Percentiles rank a stretch among this genome's conserved stretches.
phyloP scores from a whole-genome alignment of 768 basidiomycete species.

The Suillus lakei region DNA sequence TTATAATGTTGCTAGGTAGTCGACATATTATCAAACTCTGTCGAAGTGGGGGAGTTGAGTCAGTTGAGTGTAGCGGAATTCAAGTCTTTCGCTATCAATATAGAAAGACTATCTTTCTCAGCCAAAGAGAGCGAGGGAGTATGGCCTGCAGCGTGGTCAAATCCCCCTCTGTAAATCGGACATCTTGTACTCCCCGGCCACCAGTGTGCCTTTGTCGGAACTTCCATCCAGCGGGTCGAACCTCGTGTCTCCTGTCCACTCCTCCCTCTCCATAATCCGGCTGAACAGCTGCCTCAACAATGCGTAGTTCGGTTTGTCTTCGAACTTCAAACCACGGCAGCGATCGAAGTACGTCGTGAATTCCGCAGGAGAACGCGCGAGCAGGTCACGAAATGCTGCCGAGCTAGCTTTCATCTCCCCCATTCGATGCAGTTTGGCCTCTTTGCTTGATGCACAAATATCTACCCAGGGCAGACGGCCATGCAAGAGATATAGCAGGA shows the following conservation, averaged over 20 bases:
- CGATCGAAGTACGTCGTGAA: constrained; percentile 22
- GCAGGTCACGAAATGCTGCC: background rate
- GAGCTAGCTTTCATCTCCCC: constrained; percentile 20
- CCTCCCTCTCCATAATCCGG: background rate
- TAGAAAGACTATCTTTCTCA: no score
- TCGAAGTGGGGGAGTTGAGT: no score
- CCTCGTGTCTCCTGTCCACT: background rate
- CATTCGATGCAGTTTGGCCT: constrained; percentile 10
- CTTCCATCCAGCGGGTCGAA: constrained; percentile 1
- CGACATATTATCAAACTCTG: no score
- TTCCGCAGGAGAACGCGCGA: background rate
- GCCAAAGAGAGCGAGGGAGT: background rate
- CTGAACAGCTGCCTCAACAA: constrained; percentile 19
- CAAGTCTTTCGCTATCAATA: no score
- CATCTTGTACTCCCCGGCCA: background rate
- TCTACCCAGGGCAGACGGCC: constrained; percentile 29
- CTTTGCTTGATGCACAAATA: constrained; percentile 11
- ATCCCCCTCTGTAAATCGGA: background rate
- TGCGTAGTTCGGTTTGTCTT: constrained; percentile 25
- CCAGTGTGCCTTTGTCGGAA: background rate
- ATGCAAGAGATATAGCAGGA: constrained; percentile 27
- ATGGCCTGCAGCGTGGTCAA: background rate
- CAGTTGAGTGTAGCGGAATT: no score
- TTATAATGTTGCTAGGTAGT: no score
- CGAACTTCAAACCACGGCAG: constrained; percentile 20